These are phyloP conservation scores for Amphibolis antarctica DNA, from an alignment of 106 monocot genomes.

Conservation along the genomic window DNA sequence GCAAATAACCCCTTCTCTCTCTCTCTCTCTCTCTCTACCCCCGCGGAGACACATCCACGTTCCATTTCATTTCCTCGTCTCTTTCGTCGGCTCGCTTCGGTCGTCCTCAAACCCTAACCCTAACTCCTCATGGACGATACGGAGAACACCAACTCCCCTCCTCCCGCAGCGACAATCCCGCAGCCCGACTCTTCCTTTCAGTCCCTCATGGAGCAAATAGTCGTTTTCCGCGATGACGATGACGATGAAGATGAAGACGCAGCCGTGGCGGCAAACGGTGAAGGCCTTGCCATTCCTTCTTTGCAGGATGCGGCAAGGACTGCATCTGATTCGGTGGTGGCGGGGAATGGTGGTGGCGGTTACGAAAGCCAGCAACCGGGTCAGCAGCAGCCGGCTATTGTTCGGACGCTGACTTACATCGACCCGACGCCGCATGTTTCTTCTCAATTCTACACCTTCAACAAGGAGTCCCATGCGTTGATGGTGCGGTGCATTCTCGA, in stretches of 20 bases:
- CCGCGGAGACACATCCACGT: too few relatives aligned
- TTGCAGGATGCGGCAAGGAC: too few relatives aligned
- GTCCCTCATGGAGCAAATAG: not conserved
- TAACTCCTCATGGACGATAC: not conserved
- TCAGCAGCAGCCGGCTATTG: not conserved
- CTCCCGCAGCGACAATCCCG: not conserved
- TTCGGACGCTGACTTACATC: constrained; percentile 2
- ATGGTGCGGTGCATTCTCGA: constrained; percentile 24
- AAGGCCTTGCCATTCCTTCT: too few relatives aligned
- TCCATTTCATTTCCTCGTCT: too few relatives aligned
- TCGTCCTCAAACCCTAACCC: not conserved
- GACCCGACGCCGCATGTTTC: constrained; percentile 22
- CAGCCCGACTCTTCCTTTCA: not conserved
- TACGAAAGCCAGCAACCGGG: not conserved
- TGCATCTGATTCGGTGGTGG: too few relatives aligned
- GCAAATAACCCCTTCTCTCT: too few relatives aligned
- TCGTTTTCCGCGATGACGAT: constrained; percentile 13
- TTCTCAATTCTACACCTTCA: constrained; percentile 29
- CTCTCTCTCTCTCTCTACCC: too few relatives aligned
- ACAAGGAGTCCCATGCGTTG: constrained; percentile 17
- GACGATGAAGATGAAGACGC: constrained; percentile 1
- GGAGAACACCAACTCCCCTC: not conserved
- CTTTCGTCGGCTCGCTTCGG: not conserved
- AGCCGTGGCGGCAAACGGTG: too few relatives aligned
- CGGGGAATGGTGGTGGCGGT: not conserved